A percentile compares a stretch with the other conserved stretches of the same genome.
phyloP scores from a whole-genome alignment of 495 filamentous ascomycete species.

The Aspergillus ostianus region DNA sequence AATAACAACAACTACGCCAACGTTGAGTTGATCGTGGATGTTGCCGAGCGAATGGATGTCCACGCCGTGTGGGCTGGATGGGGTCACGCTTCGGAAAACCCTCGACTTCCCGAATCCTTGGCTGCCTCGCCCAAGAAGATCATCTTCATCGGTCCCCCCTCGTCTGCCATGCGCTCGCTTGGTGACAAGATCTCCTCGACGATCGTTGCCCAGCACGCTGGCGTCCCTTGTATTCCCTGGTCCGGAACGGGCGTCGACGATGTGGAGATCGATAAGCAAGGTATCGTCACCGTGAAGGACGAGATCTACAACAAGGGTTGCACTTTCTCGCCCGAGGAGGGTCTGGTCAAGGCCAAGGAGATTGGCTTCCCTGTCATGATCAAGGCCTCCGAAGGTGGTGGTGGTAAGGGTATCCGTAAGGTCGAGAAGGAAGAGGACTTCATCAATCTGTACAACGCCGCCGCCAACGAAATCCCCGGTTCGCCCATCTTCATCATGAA shows the following conservation, averaged over 20 bases:
- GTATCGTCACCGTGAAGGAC: constrained; percentile 89
- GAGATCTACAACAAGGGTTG: constrained; percentile 88
- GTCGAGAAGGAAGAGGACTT: constrained; percentile 86
- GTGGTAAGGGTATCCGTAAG: constrained; percentile 99
- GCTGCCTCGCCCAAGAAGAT: constrained; percentile 97
- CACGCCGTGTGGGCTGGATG: constrained; percentile 99
- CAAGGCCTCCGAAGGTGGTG: constrained; percentile 99
- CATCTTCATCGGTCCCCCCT: constrained; percentile 96
- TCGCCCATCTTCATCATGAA: constrained; percentile 99
- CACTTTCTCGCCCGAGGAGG: constrained; percentile 82
- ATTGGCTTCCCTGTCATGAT: constrained; percentile 99
- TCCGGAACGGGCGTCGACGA: constrained; percentile 87
- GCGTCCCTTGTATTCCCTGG: constrained; percentile 98
- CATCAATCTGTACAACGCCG: constrained; percentile 81
- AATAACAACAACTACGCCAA: constrained; percentile 99
- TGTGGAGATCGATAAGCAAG: constrained; percentile 73
- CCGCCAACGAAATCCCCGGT: constrained; percentile 96
- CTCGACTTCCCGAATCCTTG: constrained; percentile 90
- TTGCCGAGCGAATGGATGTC: constrained; percentile 98
- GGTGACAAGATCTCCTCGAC: constrained; percentile 99
- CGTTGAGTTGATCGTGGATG: constrained; percentile 97
- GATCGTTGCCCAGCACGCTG: constrained; percentile 96
- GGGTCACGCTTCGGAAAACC: constrained; percentile 99
- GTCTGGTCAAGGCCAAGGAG: constrained; percentile 76
- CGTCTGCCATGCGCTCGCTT: constrained; percentile 96